Evolutionary conservation across 139 green algal species (phyloP).

Genomic region (Chloropicon primus): DNA sequence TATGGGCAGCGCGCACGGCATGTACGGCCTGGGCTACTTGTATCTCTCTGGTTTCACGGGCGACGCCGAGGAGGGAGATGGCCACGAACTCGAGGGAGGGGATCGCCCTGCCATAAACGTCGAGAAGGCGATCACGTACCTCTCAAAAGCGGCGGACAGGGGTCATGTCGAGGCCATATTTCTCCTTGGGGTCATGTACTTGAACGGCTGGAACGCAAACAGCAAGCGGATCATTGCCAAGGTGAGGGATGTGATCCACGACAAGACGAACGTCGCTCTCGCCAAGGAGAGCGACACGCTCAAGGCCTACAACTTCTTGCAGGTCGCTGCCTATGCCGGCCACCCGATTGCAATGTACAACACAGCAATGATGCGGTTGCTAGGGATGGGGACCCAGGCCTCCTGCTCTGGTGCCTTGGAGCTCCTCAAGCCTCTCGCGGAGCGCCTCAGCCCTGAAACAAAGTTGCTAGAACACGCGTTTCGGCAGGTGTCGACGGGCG

Average conservation of each 20-base stretch:
- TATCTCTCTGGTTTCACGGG: constrained; percentile 47
- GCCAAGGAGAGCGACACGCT: not conserved
- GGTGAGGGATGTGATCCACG: not conserved
- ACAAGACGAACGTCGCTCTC: not conserved
- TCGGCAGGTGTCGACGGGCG: constrained; percentile 30
- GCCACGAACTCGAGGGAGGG: constrained; percentile 14
- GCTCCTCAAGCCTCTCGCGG: constrained; percentile 31
- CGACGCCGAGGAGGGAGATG: not conserved
- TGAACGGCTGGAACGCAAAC: constrained; percentile 33
- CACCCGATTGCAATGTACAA: constrained; percentile 82
- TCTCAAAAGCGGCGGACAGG: constrained; percentile 17
- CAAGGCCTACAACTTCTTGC: not conserved
- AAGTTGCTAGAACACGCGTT: constrained; percentile 26
- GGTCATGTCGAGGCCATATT: constrained; percentile 24
- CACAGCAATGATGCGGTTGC: constrained; percentile 70
- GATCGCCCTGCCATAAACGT: constrained; percentile 11
- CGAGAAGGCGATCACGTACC: constrained; percentile 16
- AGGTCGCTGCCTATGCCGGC: constrained; percentile 14
- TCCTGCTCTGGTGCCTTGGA: constrained; percentile 22
- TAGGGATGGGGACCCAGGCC: constrained; percentile 37
- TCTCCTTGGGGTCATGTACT: constrained; percentile 36
- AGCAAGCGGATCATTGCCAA: not conserved
- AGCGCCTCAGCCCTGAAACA: constrained; percentile 26
- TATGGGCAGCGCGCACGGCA: constrained; percentile 35
- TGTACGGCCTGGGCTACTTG: constrained; percentile 84